Conservation (phyloP, 2,329 filamentous ascomycete genomes). For the Fusarium compactum region DNA sequence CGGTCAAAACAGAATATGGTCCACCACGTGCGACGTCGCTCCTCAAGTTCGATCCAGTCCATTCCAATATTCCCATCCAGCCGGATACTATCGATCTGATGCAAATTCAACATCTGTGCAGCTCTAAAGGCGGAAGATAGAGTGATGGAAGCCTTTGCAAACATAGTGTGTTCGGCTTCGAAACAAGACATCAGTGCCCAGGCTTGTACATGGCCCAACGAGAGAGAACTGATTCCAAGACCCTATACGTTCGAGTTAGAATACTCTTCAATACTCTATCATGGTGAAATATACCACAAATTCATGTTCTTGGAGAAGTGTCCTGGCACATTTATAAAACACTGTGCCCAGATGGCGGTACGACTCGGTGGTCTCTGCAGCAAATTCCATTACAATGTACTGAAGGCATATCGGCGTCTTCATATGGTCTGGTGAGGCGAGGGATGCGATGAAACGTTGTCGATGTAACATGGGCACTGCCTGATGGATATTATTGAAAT, state of each 20-base stretch:
- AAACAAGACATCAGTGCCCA: slow-evolving; percentile 18
- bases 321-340: slow-evolving; percentile 9
- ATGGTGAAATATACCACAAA: background rate
- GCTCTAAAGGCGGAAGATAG: slow-evolving; percentile 9
- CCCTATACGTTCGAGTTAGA: background rate
- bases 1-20: slow-evolving; percentile 29
- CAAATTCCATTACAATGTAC: slow-evolving; percentile 27
- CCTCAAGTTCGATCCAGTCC: slow-evolving; percentile 18
- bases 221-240: background rate
- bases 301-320: slow-evolving; percentile 4
- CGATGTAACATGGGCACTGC: slow-evolving; percentile 11
- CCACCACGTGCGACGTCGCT: slow-evolving; percentile 25
- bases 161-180: slow-evolving; percentile 26
- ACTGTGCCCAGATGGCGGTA: slow-evolving; percentile 4
- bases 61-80: accelerated
- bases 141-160: slow-evolving; percentile 25
- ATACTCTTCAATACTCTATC: background rate
- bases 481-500: slow-evolving; percentile 9
- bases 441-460: slow-evolving; percentile 12
- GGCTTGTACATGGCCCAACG: slow-evolving; percentile 13
- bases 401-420: slow-evolving; percentile 27
- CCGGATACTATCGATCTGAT: background rate
- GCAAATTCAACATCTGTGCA: slow-evolving; percentile 11
- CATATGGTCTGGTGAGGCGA: background rate
- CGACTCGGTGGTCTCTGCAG: slow-evolving; percentile 1